Base-by-base conservation (phyloP, 2,329 filamentous ascomycete species). In the Epicoccum nigrum region DNA sequence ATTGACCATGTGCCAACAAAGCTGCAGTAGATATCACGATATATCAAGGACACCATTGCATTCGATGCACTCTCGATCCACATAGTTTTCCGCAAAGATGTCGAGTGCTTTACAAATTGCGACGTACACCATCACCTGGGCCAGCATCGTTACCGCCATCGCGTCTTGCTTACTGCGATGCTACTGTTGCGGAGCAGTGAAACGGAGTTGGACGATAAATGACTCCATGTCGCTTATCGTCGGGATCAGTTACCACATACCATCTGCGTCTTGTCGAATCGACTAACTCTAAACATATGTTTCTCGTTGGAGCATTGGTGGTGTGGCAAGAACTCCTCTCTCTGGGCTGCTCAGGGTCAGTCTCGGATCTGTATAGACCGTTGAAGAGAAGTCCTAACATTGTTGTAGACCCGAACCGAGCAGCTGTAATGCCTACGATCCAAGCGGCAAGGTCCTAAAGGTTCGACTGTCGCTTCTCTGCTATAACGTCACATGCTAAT, bases 211-310 rank as follows among this genome's bases (percentile, higher is more conserved):
- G 51, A 46, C 31, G 16, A 17, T 41, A n/a, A 45, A 54, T 35
- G 51, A 51, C 38, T 35, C 37, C 15, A 34, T 54, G 42, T 42
- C 51, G n/a, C 2, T 54, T 20, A 7, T 46, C n/a, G 20, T 51
- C 13, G 42, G 46, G 1, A 37, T 54, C 37, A 33, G 40, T 23
- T 4, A 3, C 16, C 20, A 8, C 19, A 12, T n/a, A n/a, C n/a
- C n/a, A 2, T 13, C 7, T 1, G n/a, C 2, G 27, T 17, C 7
- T 13, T 20, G 6, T 15, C 15, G 11, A 4, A 7, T 33, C 7
- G 16, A 42, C 38, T 48, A 2, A 48, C 12, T n/a, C 4, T 6
- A 3, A 2, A 13, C 21, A 49, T 38, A 9, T 43, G 1, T 49
- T 32, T 17, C 39, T 49, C 13, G 9, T 43, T 15, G 39, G 32